phyloP scores from a whole-genome alignment of 805 yeast species.

The Middelhovenomyces tepae region DNA sequence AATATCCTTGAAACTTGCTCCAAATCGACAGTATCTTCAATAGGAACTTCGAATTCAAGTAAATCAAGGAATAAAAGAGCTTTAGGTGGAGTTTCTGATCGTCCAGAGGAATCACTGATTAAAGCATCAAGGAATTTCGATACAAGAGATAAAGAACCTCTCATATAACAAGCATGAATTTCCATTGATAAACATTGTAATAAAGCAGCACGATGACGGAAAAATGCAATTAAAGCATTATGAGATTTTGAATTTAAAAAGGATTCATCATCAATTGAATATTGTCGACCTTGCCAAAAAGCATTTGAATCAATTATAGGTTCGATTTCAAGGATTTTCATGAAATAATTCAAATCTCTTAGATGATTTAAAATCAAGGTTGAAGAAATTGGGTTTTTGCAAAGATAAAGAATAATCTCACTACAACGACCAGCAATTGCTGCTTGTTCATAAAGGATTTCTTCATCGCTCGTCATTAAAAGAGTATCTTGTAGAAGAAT shows the following conservation, averaged over 20 bases:
- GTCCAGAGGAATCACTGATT: conserved; percentile 35
- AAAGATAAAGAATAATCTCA: conserved; percentile 54
- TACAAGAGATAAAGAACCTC: conserved; percentile 43
- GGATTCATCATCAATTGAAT: conserved; percentile 30
- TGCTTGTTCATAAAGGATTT: conserved; percentile 46
- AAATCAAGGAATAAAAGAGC: conserved; percentile 64
- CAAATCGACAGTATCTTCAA: not conserved
- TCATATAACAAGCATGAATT: conserved; percentile 45
- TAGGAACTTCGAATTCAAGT: conserved; percentile 40
- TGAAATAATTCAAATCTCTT: conserved; percentile 43
- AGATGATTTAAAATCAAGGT: conserved; percentile 42
- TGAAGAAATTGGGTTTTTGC: conserved; percentile 50
- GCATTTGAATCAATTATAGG: conserved; percentile 48
- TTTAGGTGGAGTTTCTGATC: conserved; percentile 47
- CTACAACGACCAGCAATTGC: conserved; percentile 49
- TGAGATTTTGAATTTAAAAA: conserved; percentile 31
- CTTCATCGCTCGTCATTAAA: conserved; percentile 28
- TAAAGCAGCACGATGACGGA: conserved; percentile 49
- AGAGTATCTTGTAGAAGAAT: conserved; percentile 41
- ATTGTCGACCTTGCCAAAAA: conserved; percentile 44
- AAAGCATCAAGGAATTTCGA: conserved; percentile 45
- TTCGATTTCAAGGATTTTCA: conserved; percentile 41
- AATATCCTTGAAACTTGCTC: conserved; percentile 1
- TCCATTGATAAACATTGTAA: conserved; percentile 64
- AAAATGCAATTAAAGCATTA: conserved; percentile 47